Conservation (phyloP, 768 basidiomycete genomes). For the Lactifluus volemus region DNA sequence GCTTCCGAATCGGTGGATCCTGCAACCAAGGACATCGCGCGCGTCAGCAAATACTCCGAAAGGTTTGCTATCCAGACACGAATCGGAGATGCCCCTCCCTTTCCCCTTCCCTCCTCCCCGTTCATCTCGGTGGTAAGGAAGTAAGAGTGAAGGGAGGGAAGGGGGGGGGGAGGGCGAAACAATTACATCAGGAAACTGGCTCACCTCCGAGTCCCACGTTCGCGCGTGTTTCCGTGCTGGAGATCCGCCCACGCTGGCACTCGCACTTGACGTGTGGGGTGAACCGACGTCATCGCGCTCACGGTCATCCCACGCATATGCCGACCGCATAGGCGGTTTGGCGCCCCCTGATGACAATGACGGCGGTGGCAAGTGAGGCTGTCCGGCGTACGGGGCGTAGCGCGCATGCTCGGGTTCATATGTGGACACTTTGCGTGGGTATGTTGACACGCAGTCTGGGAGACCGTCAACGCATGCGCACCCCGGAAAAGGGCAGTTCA, state of each 20-base stretch:
- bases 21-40: neutral
- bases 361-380: conserved; percentile 2
- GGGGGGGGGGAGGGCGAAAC: too few species aligned
- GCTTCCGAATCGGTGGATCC: conserved; percentile 14
- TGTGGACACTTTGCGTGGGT: conserved; percentile 12
- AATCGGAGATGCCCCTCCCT: neutral
- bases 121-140: too few species aligned
- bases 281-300: conserved; percentile 14
- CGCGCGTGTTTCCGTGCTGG: conserved; percentile 18
- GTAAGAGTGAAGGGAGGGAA: neutral
- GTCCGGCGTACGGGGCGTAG: conserved; percentile 3
- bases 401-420: conserved; percentile 13
- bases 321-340: conserved; percentile 11
- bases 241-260: conserved; percentile 8
- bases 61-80: neutral
- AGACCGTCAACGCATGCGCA: conserved; percentile 8
- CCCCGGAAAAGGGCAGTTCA: conserved; percentile 7
- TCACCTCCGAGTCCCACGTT: conserved; percentile 17
- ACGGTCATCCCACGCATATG: conserved; percentile 18
- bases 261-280: conserved; percentile 16
- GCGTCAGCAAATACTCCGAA: neutral
- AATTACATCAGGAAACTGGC: neutral
- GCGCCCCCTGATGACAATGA: neutral
- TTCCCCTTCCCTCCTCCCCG: neutral
- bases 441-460: conserved; percentile 8